Percentiles rank a stretch among this genome's conserved stretches.
Conservation (phyloP, 805 yeast species). For the Candida orba region DNA sequence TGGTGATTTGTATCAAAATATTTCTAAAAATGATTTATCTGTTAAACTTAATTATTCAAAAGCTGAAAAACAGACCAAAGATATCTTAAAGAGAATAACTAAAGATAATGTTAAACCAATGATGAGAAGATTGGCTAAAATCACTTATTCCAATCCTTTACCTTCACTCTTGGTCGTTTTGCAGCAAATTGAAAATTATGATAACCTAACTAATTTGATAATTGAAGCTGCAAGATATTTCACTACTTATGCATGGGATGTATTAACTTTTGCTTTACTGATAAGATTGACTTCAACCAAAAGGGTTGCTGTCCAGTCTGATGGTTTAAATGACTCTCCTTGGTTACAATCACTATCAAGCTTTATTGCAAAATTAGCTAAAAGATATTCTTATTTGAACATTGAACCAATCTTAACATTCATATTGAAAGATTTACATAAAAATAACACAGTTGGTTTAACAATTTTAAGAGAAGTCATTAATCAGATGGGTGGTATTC, state of each 20-base stretch:
- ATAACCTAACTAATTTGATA: constrained; percentile 70
- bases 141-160: constrained; percentile 71
- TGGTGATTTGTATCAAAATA: constrained; percentile 62
- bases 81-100: constrained; percentile 71
- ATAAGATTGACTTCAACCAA: constrained; percentile 58
- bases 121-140: constrained; percentile 65
- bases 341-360: constrained; percentile 83
- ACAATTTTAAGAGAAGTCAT: constrained; percentile 63
- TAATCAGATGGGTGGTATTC: constrained; percentile 72
- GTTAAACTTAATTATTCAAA: constrained; percentile 53
- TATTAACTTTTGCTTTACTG: constrained; percentile 63
- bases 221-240: constrained; percentile 74
- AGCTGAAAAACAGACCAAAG: constrained; percentile 75
- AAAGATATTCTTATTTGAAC: constrained; percentile 47
- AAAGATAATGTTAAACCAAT: constrained; percentile 68
- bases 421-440: constrained; percentile 55
- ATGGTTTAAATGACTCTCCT: constrained; percentile 72
- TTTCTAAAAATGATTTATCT: constrained; percentile 47
- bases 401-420: constrained; percentile 53
- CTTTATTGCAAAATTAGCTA: constrained; percentile 69
- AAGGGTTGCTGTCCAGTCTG: constrained; percentile 60
- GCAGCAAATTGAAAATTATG: constrained; percentile 86
- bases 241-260: constrained; percentile 79
- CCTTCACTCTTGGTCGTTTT: constrained; percentile 66
- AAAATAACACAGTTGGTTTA: constrained; percentile 51